These are phyloP conservation scores for Mycena filopes DNA, from an alignment of 768 basidiomycete species.

Conservation along the genomic window DNA sequence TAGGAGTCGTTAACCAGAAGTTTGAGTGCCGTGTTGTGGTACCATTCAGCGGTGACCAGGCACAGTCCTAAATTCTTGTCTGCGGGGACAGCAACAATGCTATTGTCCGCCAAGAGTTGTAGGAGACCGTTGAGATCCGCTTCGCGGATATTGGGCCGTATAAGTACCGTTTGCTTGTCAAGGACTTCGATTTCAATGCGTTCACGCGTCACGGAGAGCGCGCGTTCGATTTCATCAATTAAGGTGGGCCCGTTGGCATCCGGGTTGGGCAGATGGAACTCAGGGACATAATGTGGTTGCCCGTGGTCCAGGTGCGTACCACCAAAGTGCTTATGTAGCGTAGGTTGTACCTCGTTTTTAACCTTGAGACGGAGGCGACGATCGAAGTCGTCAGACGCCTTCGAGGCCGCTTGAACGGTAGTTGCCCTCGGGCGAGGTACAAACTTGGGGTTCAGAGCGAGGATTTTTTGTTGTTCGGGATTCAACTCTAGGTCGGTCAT, in stretches of 20 bases:
- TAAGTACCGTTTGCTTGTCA: slow-evolving; percentile 16
- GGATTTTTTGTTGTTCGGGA: slow-evolving; percentile 22
- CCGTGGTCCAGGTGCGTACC: slow-evolving; percentile 7
- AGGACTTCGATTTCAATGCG: slow-evolving; percentile 24
- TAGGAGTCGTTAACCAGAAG: slow-evolving; percentile 30
- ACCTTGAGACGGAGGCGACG: slow-evolving; percentile 13
- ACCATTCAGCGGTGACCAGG: slow-evolving; percentile 28
- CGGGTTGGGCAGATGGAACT: slow-evolving; percentile 26
- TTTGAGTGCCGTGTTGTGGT: slow-evolving; percentile 21
- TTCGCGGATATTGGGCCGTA: slow-evolving; percentile 29
- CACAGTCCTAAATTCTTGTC: slow-evolving; percentile 34
- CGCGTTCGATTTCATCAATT: slow-evolving; percentile 4
- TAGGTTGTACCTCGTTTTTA: slow-evolving; percentile 9
- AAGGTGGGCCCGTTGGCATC: slow-evolving; percentile 24
- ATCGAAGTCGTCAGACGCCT: slow-evolving; percentile 12
- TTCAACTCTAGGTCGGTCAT: slow-evolving; percentile 22
- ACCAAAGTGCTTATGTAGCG: slow-evolving; percentile 15
- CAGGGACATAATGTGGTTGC: slow-evolving; percentile 24
- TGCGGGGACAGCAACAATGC: slow-evolving; percentile 29
- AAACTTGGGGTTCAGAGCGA: slow-evolving; percentile 28
- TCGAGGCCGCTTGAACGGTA: not conserved
- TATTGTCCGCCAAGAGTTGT: slow-evolving; percentile 20
- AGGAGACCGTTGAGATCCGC: slow-evolving; percentile 23
- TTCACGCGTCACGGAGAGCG: slow-evolving; percentile 9
- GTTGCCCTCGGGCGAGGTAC: slow-evolving; percentile 13